A percentile compares a stretch with the other conserved stretches of the same genome.
phyloP scores from a whole-genome alignment of 768 basidiomycete species.

The Pleurotus tuber-regium region DNA sequence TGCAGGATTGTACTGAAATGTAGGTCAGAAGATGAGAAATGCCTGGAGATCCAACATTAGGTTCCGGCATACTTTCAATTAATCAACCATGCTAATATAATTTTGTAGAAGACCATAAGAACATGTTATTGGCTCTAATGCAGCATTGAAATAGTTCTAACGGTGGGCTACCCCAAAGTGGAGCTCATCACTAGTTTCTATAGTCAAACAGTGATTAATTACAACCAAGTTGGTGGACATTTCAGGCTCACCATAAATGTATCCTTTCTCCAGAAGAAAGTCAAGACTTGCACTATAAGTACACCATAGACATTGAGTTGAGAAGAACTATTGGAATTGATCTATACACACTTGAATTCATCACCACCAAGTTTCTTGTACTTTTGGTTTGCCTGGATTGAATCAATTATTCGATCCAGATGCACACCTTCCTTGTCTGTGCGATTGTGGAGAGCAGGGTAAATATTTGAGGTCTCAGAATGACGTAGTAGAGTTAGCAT shows the following conservation, averaged over 20 bases:
- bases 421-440: too few species aligned
- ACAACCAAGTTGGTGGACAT: not conserved
- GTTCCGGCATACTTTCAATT: too few species aligned
- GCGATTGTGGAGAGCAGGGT: too few species aligned
- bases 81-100: too few species aligned
- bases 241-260: not conserved
- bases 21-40: not conserved
- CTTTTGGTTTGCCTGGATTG: not conserved
- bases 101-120: too few species aligned
- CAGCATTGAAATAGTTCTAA: too few species aligned
- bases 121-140: too few species aligned
- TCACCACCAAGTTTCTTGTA: not conserved
- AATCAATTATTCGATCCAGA: not conserved
- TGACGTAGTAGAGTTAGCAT: not conserved
- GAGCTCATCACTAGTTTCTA: too few species aligned
- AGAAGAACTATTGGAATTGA: not conserved
- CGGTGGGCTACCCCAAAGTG: too few species aligned
- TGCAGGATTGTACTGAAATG: not conserved
- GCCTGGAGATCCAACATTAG: too few species aligned
- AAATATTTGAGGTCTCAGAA: not conserved
- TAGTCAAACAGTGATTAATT: too few species aligned
- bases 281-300: not conserved
- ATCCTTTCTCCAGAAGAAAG: not conserved
- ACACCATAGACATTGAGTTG: too few species aligned
- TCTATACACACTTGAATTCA: not conserved